Conservation (phyloP, 768 basidiomycete genomes). For the Russula brevipes region DNA sequence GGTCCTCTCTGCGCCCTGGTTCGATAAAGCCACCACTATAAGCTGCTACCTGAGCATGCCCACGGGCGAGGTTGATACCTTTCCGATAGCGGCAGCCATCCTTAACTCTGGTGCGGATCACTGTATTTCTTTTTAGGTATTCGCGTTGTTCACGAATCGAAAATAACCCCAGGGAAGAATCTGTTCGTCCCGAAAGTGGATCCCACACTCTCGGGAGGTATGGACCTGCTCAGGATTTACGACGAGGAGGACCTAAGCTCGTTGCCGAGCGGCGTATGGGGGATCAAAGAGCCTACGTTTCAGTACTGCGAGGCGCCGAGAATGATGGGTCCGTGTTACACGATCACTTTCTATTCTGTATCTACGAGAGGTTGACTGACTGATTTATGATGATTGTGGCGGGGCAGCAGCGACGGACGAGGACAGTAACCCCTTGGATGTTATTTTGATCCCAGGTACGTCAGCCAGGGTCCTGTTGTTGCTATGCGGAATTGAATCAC, state of each 20-base stretch:
- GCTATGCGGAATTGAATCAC: neutral
- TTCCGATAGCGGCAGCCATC: conserved; percentile 45
- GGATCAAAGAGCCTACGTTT: conserved; percentile 60
- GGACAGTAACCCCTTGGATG: neutral
- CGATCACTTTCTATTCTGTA: neutral
- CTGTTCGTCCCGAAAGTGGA: conserved; percentile 67
- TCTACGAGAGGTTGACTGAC: neutral
- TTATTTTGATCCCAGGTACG: conserved; percentile 24
- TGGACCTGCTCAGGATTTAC: conserved; percentile 66
- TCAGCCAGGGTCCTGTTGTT: neutral
- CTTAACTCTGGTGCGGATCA: conserved; percentile 46
- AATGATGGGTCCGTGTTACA: conserved; percentile 43
- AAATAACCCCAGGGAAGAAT: conserved; percentile 45
- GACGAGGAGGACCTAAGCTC: conserved; percentile 51
- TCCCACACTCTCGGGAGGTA: conserved; percentile 38
- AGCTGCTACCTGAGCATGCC: conserved; percentile 85
- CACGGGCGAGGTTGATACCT: conserved; percentile 59
- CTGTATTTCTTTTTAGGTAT: neutral
- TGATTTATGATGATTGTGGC: neutral
- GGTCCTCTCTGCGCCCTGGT: conserved; percentile 48
- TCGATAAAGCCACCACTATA: conserved; percentile 44
- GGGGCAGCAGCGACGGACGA: conserved; percentile 3
- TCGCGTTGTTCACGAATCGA: neutral
- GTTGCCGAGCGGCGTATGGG: conserved; percentile 63
- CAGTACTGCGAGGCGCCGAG: conserved; percentile 44